Evolutionary conservation across 2,329 filamentous ascomycete species (phyloP), one percentile per base, ranked within the genome.

Genomic region (Proliferodiscus dingleyae): DNA sequence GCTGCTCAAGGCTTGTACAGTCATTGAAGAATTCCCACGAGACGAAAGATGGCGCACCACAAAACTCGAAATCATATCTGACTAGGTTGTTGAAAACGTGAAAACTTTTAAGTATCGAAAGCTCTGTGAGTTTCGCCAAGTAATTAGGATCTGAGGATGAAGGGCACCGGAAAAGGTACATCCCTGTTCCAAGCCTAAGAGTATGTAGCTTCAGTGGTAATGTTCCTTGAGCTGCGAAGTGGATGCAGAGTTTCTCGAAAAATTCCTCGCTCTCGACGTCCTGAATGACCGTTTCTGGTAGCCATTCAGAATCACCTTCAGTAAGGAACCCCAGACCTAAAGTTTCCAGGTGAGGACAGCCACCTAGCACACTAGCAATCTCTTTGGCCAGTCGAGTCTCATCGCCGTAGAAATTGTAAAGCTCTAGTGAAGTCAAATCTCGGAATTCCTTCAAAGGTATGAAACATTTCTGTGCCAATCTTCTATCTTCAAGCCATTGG

Each of bases 341-440:
- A 6, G 24, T 39, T 10, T 37, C 49, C 2, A 52, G 39, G n/a
- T 26, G 13, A 30, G 39, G 26, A 23, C 43, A 46, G 9, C 32
- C 18, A 4, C 22, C 22, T 10, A 49, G 36, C 3, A 41, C 23
- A 5, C 3, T n/a, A 9, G 43, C 22, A 16, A 49, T 15, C 4
- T 49, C 43, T n/a, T 30, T 18, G 3, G 38, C 24, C 6, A 43
- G 2, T 36, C n/a, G 29, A 23, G n/a, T 13, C n/a, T 42, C 33
- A 5, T 18, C 23, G 4, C 39, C 43, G 10, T 40, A 29, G 13
- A 46, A 29, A 11, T 40, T 42, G 29, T 47, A 52, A 24, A 52
- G 16, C 32, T 52, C 43, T 2, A 52, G 36, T 18, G 40, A 47
- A 5, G 32, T 50, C 5, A 52, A 37, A 33, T 43, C 42, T 10